A percentile compares a stretch with the other conserved stretches of the same genome.
phyloP scores from a whole-genome alignment of 2,329 filamentous ascomycete genomes.

The Berkeleyomyces rouxiae region DNA sequence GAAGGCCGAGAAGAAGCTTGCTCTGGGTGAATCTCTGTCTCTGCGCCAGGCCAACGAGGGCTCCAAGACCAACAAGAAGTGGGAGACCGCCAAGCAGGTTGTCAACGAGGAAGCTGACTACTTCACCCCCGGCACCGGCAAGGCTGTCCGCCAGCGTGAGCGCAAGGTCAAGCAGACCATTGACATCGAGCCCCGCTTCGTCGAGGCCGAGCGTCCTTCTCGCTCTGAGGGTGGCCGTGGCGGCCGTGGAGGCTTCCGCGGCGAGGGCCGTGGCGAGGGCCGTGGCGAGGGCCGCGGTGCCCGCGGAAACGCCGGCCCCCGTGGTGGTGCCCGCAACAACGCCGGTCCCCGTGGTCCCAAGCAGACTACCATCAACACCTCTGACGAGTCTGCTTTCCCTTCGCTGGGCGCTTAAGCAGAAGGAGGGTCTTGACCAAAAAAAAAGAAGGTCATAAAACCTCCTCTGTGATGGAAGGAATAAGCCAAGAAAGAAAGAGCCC shows the following conservation, averaged over 20 bases:
- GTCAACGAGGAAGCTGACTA: conserved; percentile 56
- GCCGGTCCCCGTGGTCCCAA: conserved; percentile 18
- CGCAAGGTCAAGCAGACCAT: conserved; percentile 81
- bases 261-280: conserved; percentile 30
- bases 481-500: background rate
- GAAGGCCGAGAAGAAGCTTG: conserved; percentile 56
- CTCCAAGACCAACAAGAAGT: conserved; percentile 76
- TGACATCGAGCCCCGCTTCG: conserved; percentile 73
- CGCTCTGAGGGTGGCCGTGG: conserved; percentile 33
- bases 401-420: conserved; percentile 39
- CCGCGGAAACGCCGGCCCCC: conserved; percentile 25
- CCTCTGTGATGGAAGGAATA: background rate
- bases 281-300: conserved; percentile 31
- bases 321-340: conserved; percentile 27
- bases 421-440: conserved; percentile 3
- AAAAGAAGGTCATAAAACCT: conserved; percentile 6
- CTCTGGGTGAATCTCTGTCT: conserved; percentile 46
- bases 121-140: conserved; percentile 57
- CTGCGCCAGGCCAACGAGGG: conserved; percentile 89
- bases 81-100: conserved; percentile 64
- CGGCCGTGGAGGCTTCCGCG: conserved; percentile 34
- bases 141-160: conserved; percentile 72
- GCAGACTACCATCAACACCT: conserved; percentile 32
- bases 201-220: conserved; percentile 48
- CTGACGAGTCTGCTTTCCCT: conserved; percentile 42